Conservation (phyloP, 176 grass and related monocot species). For the Hordeum marinum region DNA sequence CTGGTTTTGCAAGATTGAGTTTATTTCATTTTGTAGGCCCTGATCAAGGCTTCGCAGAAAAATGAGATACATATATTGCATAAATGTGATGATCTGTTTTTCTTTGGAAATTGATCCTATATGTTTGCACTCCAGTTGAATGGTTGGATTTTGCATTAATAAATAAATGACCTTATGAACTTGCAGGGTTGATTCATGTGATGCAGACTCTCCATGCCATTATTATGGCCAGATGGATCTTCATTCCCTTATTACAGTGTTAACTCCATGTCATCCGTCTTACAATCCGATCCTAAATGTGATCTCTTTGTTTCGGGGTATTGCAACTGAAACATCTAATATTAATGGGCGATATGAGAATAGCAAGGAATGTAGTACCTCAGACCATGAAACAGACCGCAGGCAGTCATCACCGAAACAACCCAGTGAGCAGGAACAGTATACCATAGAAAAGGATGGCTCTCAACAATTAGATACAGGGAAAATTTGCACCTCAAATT, state of each 20-base stretch:
- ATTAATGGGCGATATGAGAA: constrained; percentile 21
- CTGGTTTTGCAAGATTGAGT: constrained; percentile 24
- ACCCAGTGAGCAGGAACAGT: background rate
- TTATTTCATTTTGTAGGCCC: background rate
- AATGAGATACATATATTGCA: constrained; percentile 2
- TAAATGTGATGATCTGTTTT: constrained; percentile 4
- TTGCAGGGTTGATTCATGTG: constrained; percentile 82
- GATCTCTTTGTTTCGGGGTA: constrained; percentile 48
- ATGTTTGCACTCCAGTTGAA: constrained; percentile 1
- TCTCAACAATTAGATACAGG: constrained; percentile 34
- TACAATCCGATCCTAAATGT: constrained; percentile 56
- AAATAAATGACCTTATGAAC: constrained; percentile 24
- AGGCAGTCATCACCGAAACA: constrained; percentile 18
- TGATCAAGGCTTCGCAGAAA: background rate
- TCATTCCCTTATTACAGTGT: constrained; percentile 47
- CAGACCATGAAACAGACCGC: constrained; percentile 22
- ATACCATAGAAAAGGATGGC: constrained; percentile 9
- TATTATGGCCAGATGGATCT: constrained; percentile 75
- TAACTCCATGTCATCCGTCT: constrained; percentile 53
- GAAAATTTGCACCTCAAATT: constrained; percentile 28
- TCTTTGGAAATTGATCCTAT: constrained; percentile 11
- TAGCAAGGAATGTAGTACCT: constrained; percentile 35
- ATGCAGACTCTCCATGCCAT: constrained; percentile 45
- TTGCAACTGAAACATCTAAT: constrained; percentile 37
- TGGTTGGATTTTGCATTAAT: constrained; percentile 24